phyloP scores from a whole-genome alignment of 2,329 filamentous ascomycete genomes.

The Dactylellina sp. region DNA sequence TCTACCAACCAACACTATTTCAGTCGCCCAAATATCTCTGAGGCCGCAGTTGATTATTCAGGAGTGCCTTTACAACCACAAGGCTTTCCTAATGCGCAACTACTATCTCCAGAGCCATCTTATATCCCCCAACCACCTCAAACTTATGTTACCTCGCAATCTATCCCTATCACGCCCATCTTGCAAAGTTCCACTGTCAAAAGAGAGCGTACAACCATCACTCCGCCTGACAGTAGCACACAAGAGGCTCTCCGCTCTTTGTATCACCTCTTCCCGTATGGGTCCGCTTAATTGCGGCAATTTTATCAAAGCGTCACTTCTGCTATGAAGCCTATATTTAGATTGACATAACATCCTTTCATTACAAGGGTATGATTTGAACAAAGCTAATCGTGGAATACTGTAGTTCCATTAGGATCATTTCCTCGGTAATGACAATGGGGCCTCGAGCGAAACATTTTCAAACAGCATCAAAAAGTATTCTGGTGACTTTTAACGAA shows the following conservation, averaged over 20 bases:
- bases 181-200: background rate
- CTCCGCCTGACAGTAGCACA: slow-evolving; percentile 18
- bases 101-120: slow-evolving; percentile 5
- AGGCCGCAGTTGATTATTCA: background rate
- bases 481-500: background rate
- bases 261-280: slow-evolving; percentile 22
- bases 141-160: background rate
- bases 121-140: background rate
- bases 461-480: background rate
- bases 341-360: too few species aligned
- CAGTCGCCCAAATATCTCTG: background rate
- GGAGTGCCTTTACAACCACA: slow-evolving; percentile 31
- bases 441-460: slow-evolving; percentile 14
- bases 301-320: background rate
- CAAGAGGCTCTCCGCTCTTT: slow-evolving; percentile 31
- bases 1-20: slow-evolving; percentile 42
- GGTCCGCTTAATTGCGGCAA: background rate
- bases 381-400: slow-evolving; percentile 8
- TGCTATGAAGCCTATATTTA: too few species aligned
- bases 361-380: too few species aligned
- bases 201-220: background rate
- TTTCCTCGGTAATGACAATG: slow-evolving; percentile 32
- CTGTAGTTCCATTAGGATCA: slow-evolving; percentile 32
- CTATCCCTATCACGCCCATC: slow-evolving; percentile 4
- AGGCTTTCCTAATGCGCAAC: slow-evolving; percentile 18